Percentiles rank a stretch among this genome's conserved stretches.
Conservation (phyloP, 495 filamentous ascomycete genomes). For the Aspergillus ellipticus region DNA sequence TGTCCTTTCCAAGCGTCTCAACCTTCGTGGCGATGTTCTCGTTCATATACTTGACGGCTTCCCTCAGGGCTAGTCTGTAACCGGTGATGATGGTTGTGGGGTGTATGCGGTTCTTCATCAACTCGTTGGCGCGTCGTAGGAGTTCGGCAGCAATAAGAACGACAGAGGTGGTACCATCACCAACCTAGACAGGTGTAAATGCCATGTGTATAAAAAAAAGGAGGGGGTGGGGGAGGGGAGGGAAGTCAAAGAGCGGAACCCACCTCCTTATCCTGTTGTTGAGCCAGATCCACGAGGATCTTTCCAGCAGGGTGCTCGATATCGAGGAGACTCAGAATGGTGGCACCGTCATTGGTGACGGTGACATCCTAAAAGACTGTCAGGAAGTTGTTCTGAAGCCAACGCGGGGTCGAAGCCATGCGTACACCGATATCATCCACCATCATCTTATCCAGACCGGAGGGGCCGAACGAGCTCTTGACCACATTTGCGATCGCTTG, state of each 20-base stretch:
- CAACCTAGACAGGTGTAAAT: conserved; percentile 53
- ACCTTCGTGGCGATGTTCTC: conserved; percentile 96
- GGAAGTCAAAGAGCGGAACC: not conserved
- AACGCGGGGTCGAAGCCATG: conserved; percentile 26
- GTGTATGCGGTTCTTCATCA: conserved; percentile 99
- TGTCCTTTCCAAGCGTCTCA: conserved; percentile 83
- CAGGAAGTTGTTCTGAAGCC: conserved; percentile 1
- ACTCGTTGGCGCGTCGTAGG: conserved; percentile 88
- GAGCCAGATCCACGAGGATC: conserved; percentile 94
- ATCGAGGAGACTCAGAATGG: conserved; percentile 89
- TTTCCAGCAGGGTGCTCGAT: conserved; percentile 98
- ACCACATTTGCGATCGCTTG: conserved; percentile 98
- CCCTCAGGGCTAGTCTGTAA: conserved; percentile 89
- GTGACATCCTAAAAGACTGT: conserved; percentile 74
- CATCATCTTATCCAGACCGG: conserved; percentile 99
- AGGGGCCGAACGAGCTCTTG: conserved; percentile 96
- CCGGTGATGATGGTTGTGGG: conserved; percentile 99
- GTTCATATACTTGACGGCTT: conserved; percentile 98
- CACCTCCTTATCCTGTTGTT: conserved; percentile 97
- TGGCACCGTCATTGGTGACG: conserved; percentile 98
- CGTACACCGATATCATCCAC: conserved; percentile 97
- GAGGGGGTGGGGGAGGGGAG: no score
- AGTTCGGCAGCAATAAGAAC: conserved; percentile 97
- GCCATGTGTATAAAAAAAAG: not conserved
- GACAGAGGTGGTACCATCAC: conserved; percentile 96